Percentiles rank a stretch among this genome's conserved stretches.
Evolutionary conservation across 495 filamentous ascomycete species (phyloP).

Genomic region (Aeminium ludgeri): DNA sequence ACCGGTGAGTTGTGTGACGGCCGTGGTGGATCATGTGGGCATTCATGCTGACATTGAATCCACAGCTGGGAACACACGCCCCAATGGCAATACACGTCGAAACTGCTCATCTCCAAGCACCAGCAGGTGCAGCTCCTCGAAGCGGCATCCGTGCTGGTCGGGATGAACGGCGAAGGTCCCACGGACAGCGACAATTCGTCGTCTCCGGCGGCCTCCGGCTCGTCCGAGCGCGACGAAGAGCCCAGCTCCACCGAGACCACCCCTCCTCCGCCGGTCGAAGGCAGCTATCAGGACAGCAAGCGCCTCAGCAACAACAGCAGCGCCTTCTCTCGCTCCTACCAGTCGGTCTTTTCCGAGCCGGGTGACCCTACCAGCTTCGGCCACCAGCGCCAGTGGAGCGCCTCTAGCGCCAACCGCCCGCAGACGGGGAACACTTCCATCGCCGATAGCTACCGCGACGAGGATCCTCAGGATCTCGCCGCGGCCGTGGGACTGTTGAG

Average conservation of each 20-base stretch:
- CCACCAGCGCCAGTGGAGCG: slow-evolving; percentile 39
- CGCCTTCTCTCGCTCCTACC: slow-evolving; percentile 67
- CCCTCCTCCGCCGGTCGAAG: slow-evolving; percentile 48
- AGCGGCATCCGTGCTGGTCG: slow-evolving; percentile 82
- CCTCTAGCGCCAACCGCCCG: slow-evolving; percentile 18
- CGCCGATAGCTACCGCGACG: slow-evolving; percentile 35
- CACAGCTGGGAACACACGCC: slow-evolving; percentile 97
- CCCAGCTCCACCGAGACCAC: slow-evolving; percentile 53
- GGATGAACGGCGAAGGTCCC: slow-evolving; percentile 60
- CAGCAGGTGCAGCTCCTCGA: slow-evolving; percentile 97
- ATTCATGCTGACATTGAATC: slow-evolving; percentile 10
- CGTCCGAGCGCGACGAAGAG: slow-evolving; percentile 53
- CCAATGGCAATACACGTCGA: slow-evolving; percentile 94
- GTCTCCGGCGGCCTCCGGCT: slow-evolving; percentile 61
- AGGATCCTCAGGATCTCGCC: slow-evolving; percentile 65
- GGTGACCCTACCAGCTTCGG: slow-evolving; percentile 27
- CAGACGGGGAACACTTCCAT: slow-evolving; percentile 30
- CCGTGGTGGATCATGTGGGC: background rate
- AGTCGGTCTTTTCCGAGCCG: slow-evolving; percentile 42
- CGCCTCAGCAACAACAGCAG: slow-evolving; percentile 48
- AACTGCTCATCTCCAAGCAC: slow-evolving; percentile 96
- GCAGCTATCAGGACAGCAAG: slow-evolving; percentile 45
- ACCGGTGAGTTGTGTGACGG: slow-evolving; percentile 81
- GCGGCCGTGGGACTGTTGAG: slow-evolving; percentile 76
- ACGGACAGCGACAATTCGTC: slow-evolving; percentile 69